phyloP scores from a whole-genome alignment of 2,329 filamentous ascomycete species.

The Cadophora sp. region DNA sequence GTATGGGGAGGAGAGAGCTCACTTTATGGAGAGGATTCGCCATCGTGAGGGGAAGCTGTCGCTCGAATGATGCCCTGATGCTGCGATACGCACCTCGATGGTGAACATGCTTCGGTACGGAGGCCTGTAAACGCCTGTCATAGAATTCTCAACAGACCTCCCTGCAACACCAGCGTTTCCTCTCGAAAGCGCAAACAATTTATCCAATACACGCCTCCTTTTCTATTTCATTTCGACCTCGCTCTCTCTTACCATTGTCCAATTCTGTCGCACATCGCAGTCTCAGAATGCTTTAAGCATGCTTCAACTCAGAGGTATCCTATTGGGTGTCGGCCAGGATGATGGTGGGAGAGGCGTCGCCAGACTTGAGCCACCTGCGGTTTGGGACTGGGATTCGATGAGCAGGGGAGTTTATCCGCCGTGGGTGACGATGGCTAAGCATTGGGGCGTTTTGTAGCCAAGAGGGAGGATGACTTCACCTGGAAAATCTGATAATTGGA shows the following conservation, averaged over 20 bases:
- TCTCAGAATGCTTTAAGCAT: conserved; percentile 25
- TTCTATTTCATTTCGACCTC: neutral
- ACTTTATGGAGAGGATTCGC: neutral
- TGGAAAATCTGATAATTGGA: neutral
- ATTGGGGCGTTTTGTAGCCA: conserved; percentile 17
- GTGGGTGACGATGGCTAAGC: conserved; percentile 11
- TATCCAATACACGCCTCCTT: neutral
- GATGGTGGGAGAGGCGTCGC: conserved; percentile 3
- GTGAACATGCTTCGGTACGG: neutral
- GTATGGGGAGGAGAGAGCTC: neutral
- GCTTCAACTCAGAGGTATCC: neutral
- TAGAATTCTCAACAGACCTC: neutral
- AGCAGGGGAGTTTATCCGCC: conserved; percentile 6
- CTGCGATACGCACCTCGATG: neutral
- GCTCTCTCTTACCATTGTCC: neutral
- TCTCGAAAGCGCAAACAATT: neutral
- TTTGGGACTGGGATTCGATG: conserved; percentile 6
- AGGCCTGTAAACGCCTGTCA: neutral
- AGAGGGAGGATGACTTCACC: conserved; percentile 11
- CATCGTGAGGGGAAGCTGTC: neutral
- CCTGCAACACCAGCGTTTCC: neutral
- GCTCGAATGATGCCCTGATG: neutral
- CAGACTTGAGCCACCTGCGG: conserved; percentile 2
- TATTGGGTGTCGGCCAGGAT: conserved; percentile 9
- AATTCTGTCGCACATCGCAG: conserved; percentile 25